Evolutionary conservation across 108 stramenopile genomes (phyloP).

Genomic region (Pseudonitzschia pungens): DNA sequence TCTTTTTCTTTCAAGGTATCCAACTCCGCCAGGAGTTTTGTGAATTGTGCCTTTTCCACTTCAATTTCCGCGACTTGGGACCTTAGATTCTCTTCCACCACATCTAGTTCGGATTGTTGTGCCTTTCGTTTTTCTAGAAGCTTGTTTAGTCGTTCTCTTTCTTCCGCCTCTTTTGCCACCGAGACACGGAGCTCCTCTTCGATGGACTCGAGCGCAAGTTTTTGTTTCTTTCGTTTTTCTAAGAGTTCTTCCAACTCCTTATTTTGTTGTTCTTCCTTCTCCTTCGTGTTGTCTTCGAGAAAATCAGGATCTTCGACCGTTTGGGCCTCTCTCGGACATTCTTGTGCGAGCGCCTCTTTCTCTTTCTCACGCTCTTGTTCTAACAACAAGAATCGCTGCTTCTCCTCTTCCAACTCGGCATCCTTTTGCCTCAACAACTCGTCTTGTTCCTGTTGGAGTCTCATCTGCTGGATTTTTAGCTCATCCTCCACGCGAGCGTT

Average conservation of each 20-base stretch:
- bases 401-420: constrained; percentile 1
- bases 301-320: not conserved
- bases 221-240: constrained; percentile 5
- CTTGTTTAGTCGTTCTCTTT: constrained; percentile 2
- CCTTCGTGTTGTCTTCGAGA: not conserved
- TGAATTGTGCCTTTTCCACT: constrained; percentile 6
- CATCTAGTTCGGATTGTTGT: constrained; percentile 1
- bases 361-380: constrained; percentile 1
- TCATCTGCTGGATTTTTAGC: constrained; percentile 14
- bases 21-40: not conserved
- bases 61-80: constrained; percentile 13
- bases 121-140: constrained; percentile 8
- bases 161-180: constrained; percentile 5
- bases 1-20: not conserved
- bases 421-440: not conserved
- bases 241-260: not conserved
- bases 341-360: not conserved
- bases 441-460: constrained; percentile 6
- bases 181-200: constrained; percentile 10
- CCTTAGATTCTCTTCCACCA: constrained; percentile 6
- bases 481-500: constrained; percentile 21
- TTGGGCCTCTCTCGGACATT: not conserved
- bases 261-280: constrained; percentile 30
- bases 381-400: not conserved
- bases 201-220: not conserved